Base-by-base conservation (phyloP, 2,329 filamentous ascomycete species). In the Periconia macrospinosa region DNA sequence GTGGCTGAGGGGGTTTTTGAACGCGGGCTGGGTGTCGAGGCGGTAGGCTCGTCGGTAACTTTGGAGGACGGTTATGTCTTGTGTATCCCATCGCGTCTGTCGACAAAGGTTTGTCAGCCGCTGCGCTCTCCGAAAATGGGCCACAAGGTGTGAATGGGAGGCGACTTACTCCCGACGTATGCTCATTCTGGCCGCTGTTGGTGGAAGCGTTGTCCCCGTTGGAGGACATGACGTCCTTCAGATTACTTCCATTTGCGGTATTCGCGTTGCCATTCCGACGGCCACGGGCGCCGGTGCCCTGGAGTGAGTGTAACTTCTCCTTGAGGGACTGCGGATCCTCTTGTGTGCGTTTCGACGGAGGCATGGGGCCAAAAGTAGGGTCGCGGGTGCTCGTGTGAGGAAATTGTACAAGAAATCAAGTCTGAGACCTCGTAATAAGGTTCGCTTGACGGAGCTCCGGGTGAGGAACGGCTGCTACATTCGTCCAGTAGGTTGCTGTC, bases 1-100 rank as follows among this genome's bases (percentile, higher is more conserved):
- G 67, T 78, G 78, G 60, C 72, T 76, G 54, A 76, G 68, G 37
- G 78, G 75, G 52, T 78, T 76, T 50, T 77, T 82, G 75, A 91
- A 93, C 54, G 88, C 83, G 37, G 86, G 84, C 13, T 90, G 87
- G 0, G 86, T 87, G 66, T 84, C 82, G 66, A 94, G 81, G 54
- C 83, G 83, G 77, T 92, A 86, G 60, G 88, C 83, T 69, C 88
- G 84, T 58, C 89, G 85, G 79, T 94, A 94, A 60, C 83, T 81
- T 68, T 92, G 88, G 47, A 94, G 84, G 45, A 89, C 78, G 46
- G 84, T 77, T 55, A 85, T 78, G 30, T 90, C 85, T 65, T 90
- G 87, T 2, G 83, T 82, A 17, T 82, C 76, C 89, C 89, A 92
- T 69, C 87, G 73, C 57, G 83, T 80, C 81, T 83, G 47, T 37